A percentile compares a stretch with the other conserved stretches of the same genome.
phyloP scores from a whole-genome alignment of 352 stramenopile genomes.

The Phytopythium boreale region DNA sequence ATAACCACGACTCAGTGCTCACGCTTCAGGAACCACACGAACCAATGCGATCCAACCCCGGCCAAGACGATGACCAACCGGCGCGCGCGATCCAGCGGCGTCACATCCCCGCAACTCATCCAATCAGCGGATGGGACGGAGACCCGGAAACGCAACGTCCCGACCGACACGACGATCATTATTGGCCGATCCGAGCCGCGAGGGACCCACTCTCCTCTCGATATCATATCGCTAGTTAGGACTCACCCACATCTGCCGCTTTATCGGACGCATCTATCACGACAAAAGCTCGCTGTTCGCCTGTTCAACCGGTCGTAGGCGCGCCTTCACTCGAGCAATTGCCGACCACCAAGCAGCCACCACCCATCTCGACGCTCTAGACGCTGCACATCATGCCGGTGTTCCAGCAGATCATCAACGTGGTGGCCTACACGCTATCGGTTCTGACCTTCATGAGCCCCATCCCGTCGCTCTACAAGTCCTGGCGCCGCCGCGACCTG shows the following conservation, averaged over 20 bases:
- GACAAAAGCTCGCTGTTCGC: too few species aligned
- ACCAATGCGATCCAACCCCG: not conserved
- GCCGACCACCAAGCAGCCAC: not conserved
- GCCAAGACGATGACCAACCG: not conserved
- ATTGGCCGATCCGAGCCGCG: too few species aligned
- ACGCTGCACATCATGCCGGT: too few species aligned
- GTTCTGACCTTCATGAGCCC: conserved; percentile 7
- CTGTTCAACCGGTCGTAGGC: not conserved
- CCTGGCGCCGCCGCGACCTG: not conserved
- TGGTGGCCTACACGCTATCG: conserved; percentile 8
- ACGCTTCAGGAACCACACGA: too few species aligned
- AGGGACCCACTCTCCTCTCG: not conserved
- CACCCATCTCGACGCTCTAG: too few species aligned
- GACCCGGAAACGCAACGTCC: not conserved
- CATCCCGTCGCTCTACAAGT: conserved; percentile 3
- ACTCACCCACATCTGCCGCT: too few species aligned
- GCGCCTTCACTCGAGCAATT: not conserved
- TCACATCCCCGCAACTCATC: conserved; percentile 4
- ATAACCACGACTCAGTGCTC: too few species aligned
- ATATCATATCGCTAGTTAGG: not conserved
- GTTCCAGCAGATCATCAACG: conserved; percentile 6
- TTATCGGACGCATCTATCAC: not conserved
- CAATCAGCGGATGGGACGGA: conserved; percentile 6
- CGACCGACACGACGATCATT: not conserved
- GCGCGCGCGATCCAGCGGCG: not conserved